A percentile compares a stretch with the other conserved stretches of the same genome.
Conservation (phyloP, 2,329 filamentous ascomycete species). For the Ceratocystis alfenasii region DNA sequence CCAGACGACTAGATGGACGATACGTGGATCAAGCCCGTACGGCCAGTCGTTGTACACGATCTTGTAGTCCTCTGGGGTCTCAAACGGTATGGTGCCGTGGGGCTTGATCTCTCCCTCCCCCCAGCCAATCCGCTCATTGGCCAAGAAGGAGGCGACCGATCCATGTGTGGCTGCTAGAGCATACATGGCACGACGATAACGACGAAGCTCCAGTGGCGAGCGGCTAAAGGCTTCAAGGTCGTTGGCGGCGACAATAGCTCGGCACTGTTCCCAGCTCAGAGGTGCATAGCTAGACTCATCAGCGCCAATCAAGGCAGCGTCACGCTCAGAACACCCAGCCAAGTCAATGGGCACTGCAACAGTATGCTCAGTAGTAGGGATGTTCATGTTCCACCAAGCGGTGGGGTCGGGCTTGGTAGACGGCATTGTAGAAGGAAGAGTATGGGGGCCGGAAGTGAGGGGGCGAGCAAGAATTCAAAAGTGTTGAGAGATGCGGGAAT, state of each 20-base stretch:
- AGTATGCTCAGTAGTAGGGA: constrained; percentile 50
- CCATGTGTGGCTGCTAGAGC: constrained; percentile 55
- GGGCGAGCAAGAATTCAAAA: background rate
- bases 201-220: constrained; percentile 62
- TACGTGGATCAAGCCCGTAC: constrained; percentile 66
- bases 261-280: constrained; percentile 59
- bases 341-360: constrained; percentile 62
- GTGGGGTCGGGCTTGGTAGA: constrained; percentile 15
- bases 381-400: constrained; percentile 76
- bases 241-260: constrained; percentile 50
- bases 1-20: constrained; percentile 84
- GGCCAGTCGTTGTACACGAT: constrained; percentile 89
- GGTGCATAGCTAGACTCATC: constrained; percentile 53
- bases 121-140: constrained; percentile 62
- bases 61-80: constrained; percentile 46
- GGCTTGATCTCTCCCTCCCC: constrained; percentile 22
- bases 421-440: background rate
- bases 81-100: constrained; percentile 15
- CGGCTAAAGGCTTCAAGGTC: constrained; percentile 66
- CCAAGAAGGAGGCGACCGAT: constrained; percentile 64
- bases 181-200: constrained; percentile 60
- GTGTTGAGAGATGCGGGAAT: background rate
- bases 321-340: constrained; percentile 50
- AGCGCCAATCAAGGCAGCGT: constrained; percentile 56
- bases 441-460: background rate